A percentile compares a stretch with the other conserved stretches of the same genome.
phyloP scores from a whole-genome alignment of 2,329 filamentous ascomycete species.

The Cladosporium sphaerospermum region DNA sequence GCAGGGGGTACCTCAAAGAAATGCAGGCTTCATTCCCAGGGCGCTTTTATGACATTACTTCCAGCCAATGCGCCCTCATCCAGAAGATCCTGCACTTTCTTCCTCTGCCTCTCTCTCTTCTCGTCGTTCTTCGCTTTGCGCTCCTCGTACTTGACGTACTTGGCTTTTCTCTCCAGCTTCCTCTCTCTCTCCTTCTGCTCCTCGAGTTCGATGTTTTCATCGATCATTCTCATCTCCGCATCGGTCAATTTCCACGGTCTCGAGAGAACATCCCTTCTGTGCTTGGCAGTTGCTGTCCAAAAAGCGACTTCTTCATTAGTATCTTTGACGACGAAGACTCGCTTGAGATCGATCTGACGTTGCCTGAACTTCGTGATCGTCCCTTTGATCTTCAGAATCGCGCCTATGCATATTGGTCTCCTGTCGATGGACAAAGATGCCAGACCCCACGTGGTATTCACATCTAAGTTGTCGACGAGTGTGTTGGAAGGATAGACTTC shows the following conservation, averaged over 20 bases:
- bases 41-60: conserved; percentile 18
- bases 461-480: conserved; percentile 32
- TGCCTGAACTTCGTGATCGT: conserved; percentile 46
- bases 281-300: conserved; percentile 46
- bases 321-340: conserved; percentile 42
- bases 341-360: conserved; percentile 51
- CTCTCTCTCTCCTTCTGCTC: conserved; percentile 31
- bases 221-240: conserved; percentile 39
- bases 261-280: conserved; percentile 44
- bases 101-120: conserved; percentile 26
- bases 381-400: conserved; percentile 52
- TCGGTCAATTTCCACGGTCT: conserved; percentile 48
- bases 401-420: conserved; percentile 39
- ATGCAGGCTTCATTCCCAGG: conserved; percentile 14
- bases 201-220: conserved; percentile 29
- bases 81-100: conserved; percentile 36
- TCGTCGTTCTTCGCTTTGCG: conserved; percentile 33
- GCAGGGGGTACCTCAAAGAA: neutral
- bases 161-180: conserved; percentile 28
- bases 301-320: conserved; percentile 51
- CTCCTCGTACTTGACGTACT: conserved; percentile 32
- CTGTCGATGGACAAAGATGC: conserved; percentile 40
- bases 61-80: conserved; percentile 35
- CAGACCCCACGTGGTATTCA: conserved; percentile 32
- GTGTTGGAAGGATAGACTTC: conserved; percentile 25